Percentiles rank a stretch among this genome's conserved stretches.
Evolutionary conservation across 345 rosid species (phyloP).

Genomic region (Raphanus sativus): DNA sequence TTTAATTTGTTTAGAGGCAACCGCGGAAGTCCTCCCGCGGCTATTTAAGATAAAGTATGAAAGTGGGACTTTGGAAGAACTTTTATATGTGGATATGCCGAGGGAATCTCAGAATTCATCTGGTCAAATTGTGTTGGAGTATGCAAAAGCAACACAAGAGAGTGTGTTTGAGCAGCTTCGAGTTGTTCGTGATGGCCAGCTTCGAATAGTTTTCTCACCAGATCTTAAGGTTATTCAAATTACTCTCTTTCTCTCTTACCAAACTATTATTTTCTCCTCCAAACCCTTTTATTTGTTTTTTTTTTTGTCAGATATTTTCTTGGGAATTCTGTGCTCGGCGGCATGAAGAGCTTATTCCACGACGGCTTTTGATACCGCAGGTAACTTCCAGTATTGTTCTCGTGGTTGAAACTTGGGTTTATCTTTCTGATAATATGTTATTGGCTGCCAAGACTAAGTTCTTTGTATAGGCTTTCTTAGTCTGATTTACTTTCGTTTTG

Average conservation of each 20-base stretch:
- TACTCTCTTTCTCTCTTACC: neutral
- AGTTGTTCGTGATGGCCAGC: conserved; percentile 98
- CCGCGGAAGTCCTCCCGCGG: conserved; percentile 96
- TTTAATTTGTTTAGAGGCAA: conserved; percentile 61
- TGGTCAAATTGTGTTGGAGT: conserved; percentile 93
- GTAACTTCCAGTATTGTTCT: conserved; percentile 40
- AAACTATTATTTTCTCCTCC: conserved; percentile 1
- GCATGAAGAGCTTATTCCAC: conserved; percentile 95
- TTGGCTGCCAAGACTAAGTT: too few species aligned
- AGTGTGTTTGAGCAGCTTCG: conserved; percentile 99
- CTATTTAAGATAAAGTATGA: conserved; percentile 98
- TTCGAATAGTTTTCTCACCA: conserved; percentile 89
- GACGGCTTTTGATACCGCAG: conserved; percentile 91
- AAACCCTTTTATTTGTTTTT: neutral
- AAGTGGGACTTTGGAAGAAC: conserved; percentile 96
- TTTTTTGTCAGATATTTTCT: conserved; percentile 64
- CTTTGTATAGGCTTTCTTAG: neutral
- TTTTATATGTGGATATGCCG: conserved; percentile 96
- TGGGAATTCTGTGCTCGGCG: conserved; percentile 99
- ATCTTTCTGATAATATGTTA: neutral
- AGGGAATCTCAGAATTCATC: conserved; percentile 84
- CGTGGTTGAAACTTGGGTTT: neutral
- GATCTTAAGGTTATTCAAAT: conserved; percentile 70
- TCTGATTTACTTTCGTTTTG: too few species aligned
- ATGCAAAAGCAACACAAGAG: conserved; percentile 98